Evolutionary conservation across 768 basidiomycete species (phyloP), one percentile per base, ranked within the genome.

Genomic region (Pleurotus tuber-regium): DNA sequence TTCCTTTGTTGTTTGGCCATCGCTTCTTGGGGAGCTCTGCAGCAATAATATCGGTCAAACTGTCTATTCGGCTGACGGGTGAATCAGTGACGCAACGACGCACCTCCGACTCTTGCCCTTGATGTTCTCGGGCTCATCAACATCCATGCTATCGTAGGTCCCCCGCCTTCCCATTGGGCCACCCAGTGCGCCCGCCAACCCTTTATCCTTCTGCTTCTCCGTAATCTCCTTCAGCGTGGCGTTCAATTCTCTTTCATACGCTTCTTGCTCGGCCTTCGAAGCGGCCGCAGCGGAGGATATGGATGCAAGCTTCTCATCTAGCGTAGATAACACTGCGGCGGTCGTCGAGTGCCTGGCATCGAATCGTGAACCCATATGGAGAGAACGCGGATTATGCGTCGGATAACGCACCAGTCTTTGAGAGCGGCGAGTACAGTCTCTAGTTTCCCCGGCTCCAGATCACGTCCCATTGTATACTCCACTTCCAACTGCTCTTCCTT

Each of bases 391-490:
- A n/a, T n/a, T n/a, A n/a, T n/a, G n/a, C n/a, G 40, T 5, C 28
- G 25, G 23, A 38, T 31, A 21, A 65, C 82, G 53, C 40, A 87
- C 88, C 89, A 92, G 54, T 82, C 75, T 53, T 82, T 72, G 40
- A 92, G 70, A 0, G 87, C 82, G 1, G 70, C 69, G 36, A 90
- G 66, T 2, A 92, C 65, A 18, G 68, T 68, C 54, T 85, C 81
- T 19, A 88, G 64, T 60, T 82, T 82, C 8, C 82, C 84, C 1
- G 87, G 86, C 46, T 86, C 86, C n/a, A 98, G 72, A 68, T 99
- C 96, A 50, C 96, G 71, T 0, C 96, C 96, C 76, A 94, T 86
- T 0, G 89, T 91, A 62, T 92, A 93, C 67, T 96, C 90, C 29
- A 98, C 84, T 66, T 96, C 90, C 52, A 98, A 76, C 57, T 92